phyloP scores from a whole-genome alignment of 2,329 filamentous ascomycete genomes.

The Pestalotiopsis sp. region DNA sequence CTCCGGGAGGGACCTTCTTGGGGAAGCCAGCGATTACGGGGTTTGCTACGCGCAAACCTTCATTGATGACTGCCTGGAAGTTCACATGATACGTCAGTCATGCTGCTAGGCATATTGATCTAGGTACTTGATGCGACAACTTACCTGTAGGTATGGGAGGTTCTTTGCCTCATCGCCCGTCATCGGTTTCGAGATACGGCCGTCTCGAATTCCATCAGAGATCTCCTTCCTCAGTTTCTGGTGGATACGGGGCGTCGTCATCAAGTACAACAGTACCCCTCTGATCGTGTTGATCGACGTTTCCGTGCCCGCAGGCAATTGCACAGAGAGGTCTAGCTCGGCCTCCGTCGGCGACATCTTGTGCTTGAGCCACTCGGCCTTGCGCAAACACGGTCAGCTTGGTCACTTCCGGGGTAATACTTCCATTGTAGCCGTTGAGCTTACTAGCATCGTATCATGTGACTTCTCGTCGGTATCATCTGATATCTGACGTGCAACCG shows the following conservation, averaged over 20 bases:
- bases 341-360: constrained; percentile 26
- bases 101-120: neutral
- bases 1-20: constrained; percentile 25
- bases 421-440: neutral
- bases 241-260: constrained; percentile 20
- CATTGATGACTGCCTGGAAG: constrained; percentile 19
- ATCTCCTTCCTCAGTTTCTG: constrained; percentile 20
- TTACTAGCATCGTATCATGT: neutral
- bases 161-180: constrained; percentile 13
- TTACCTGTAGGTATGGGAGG: constrained; percentile 12
- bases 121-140: neutral
- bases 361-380: constrained; percentile 29
- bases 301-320: constrained; percentile 24
- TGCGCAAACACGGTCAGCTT: neutral
- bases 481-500: neutral
- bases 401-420: neutral
- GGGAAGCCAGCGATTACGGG: constrained; percentile 14
- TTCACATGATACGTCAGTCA: neutral
- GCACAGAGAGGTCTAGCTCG: constrained; percentile 27
- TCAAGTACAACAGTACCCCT: constrained; percentile 19
- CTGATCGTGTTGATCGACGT: constrained; percentile 19
- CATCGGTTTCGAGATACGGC: constrained; percentile 19
- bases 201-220: constrained; percentile 13
- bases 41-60: constrained; percentile 18
- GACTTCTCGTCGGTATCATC: neutral